These are phyloP conservation scores for Sanghuangporus sanghuang DNA, from an alignment of 1,284 basidiomycete species.

Conservation along the genomic window DNA sequence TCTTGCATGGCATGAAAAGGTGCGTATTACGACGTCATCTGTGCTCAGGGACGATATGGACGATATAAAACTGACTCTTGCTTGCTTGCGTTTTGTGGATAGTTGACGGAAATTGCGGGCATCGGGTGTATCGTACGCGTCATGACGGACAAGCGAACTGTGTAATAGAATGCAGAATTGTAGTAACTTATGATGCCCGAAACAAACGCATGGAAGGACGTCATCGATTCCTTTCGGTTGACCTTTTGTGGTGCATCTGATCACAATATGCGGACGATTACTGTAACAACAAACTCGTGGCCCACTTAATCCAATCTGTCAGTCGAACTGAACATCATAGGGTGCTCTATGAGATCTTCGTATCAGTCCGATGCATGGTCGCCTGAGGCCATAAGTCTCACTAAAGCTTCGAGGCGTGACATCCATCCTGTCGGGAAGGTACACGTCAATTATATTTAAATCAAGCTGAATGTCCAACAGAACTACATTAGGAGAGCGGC, in stretches of 20 bases:
- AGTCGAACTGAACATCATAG: too few relatives aligned
- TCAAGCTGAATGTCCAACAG: too few relatives aligned
- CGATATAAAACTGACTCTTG: background rate
- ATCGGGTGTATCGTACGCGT: slow-evolving; percentile 96
- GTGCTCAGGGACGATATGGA: background rate
- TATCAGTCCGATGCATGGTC: too few relatives aligned
- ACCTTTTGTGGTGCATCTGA: background rate
- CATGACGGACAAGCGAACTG: slow-evolving; percentile 84
- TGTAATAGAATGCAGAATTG: slow-evolving; percentile 1
- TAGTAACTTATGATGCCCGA: background rate
- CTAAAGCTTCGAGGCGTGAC: too few relatives aligned
- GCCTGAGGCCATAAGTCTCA: too few relatives aligned
- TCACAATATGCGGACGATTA: background rate
- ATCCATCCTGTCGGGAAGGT: too few relatives aligned
- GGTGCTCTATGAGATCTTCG: too few relatives aligned
- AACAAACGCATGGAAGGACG: background rate
- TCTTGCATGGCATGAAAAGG: slow-evolving; percentile 95
- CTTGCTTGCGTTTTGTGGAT: background rate
- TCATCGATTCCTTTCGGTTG: background rate
- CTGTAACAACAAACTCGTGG: too few relatives aligned
- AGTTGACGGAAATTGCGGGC: slow-evolving; percentile 94
- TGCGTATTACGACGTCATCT: slow-evolving; percentile 30
- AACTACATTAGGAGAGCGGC: too few relatives aligned
- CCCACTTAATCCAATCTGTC: too few relatives aligned
- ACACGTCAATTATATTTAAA: too few relatives aligned